These are phyloP conservation scores for Sugiyamaella novakii DNA, from an alignment of 1,139 yeast species.

Conservation along the genomic window DNA sequence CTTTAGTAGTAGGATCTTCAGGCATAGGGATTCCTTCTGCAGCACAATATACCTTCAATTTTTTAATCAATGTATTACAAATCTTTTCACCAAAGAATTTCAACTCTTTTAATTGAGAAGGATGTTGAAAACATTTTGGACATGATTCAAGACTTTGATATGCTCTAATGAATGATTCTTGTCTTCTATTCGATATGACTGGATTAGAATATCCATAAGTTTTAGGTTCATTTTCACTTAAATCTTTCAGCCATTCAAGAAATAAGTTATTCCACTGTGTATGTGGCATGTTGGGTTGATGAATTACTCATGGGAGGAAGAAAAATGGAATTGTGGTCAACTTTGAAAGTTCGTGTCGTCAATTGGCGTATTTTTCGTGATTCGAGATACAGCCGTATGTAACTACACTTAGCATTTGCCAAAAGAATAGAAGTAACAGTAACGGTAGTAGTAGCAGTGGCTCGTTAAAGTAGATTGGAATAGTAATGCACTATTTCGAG, in stretches of 20 bases:
- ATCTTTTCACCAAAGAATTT: slow-evolving; percentile 67
- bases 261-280: slow-evolving; percentile 16
- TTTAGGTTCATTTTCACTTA: slow-evolving; percentile 25
- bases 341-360: no score
- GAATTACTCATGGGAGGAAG: no score
- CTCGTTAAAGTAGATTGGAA: no score
- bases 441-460: no score
- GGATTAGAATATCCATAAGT: slow-evolving; percentile 1
- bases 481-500: no score
- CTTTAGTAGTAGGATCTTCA: slow-evolving; percentile 22
- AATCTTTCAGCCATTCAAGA: slow-evolving; percentile 55
- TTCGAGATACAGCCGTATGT: not conserved
- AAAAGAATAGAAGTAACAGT: no score
- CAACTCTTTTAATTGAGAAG: slow-evolving; percentile 54
- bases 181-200: not conserved
- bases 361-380: slow-evolving; percentile 8
- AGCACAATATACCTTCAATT: slow-evolving; percentile 51
- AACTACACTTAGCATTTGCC: no score
- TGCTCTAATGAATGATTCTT: slow-evolving; percentile 51
- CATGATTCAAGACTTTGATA: slow-evolving; percentile 49
- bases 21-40: slow-evolving; percentile 50
- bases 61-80: slow-evolving; percentile 49
- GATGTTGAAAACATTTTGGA: slow-evolving; percentile 50
- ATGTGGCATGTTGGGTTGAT: slow-evolving; percentile 9
- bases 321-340: no score